Evolutionary conservation across 2,329 filamentous ascomycete genomes (phyloP).

Genomic region (Thelonectria discophora): DNA sequence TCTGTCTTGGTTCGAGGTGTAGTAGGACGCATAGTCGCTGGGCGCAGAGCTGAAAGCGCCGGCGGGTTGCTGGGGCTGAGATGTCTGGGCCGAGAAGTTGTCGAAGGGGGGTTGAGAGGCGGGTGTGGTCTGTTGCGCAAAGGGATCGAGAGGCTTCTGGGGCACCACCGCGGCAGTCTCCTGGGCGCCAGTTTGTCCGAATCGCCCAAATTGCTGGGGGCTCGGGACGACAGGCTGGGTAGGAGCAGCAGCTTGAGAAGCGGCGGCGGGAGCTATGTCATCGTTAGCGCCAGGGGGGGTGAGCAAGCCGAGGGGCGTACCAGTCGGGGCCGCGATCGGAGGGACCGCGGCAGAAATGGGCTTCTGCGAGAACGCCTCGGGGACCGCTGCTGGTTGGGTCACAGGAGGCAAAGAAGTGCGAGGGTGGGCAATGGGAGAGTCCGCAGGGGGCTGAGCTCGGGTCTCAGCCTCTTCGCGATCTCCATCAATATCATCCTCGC

Average conservation of each 20-base stretch:
- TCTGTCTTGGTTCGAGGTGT: slow-evolving; percentile 78
- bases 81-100: slow-evolving; percentile 65
- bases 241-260: slow-evolving; percentile 32
- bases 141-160: slow-evolving; percentile 89
- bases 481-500: slow-evolving; percentile 89
- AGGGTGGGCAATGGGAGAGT: slow-evolving; percentile 87
- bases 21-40: slow-evolving; percentile 85
- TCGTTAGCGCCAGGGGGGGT: slow-evolving; percentile 23
- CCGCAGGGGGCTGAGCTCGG: slow-evolving; percentile 88
- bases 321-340: slow-evolving; percentile 48
- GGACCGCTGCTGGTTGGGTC: slow-evolving; percentile 61
- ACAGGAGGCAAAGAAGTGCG: slow-evolving; percentile 86
- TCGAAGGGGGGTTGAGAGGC: slow-evolving; percentile 67
- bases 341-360: slow-evolving; percentile 55
- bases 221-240: slow-evolving; percentile 63
- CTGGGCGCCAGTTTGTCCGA: slow-evolving; percentile 68
- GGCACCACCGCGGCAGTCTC: slow-evolving; percentile 62
- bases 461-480: slow-evolving; percentile 96
- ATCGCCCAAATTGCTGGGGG: slow-evolving; percentile 75
- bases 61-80: slow-evolving; percentile 68
- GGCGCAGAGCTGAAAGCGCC: slow-evolving; percentile 78
- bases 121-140: slow-evolving; percentile 74
- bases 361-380: slow-evolving; percentile 67
- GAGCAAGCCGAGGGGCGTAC: slow-evolving; percentile 36
- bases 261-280: slow-evolving; percentile 30